These are phyloP conservation scores for Ogataea corticis DNA, from an alignment of 805 yeast genomes.

Conservation along the genomic window DNA sequence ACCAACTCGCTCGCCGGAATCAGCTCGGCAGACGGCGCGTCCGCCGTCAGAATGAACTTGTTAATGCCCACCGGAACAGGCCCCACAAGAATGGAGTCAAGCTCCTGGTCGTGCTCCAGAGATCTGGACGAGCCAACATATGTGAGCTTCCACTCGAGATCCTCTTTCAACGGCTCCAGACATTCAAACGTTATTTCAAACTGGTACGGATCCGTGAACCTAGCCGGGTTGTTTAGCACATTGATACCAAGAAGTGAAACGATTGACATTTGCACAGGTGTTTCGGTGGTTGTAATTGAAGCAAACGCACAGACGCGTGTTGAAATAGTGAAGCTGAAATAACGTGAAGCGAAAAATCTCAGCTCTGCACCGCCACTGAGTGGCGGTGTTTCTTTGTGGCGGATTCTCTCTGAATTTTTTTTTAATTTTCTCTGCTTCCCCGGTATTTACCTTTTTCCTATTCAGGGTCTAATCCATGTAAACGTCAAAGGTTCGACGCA, in stretches of 20 bases:
- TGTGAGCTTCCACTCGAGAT: slow-evolving; percentile 95
- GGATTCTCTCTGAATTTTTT: background rate
- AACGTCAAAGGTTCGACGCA: slow-evolving; percentile 1
- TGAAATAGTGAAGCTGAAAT: background rate
- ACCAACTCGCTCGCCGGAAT: slow-evolving; percentile 96
- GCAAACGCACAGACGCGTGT: slow-evolving; percentile 4
- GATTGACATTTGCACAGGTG: too few species aligned
- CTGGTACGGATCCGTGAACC: slow-evolving; percentile 89
- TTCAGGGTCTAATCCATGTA: background rate
- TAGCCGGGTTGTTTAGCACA: slow-evolving; percentile 92
- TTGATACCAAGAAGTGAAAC: slow-evolving; percentile 90
- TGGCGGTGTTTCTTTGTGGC: too few species aligned
- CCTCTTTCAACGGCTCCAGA: slow-evolving; percentile 86
- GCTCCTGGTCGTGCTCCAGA: slow-evolving; percentile 92
- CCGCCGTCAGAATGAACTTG: slow-evolving; percentile 89
- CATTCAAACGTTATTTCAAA: slow-evolving; percentile 98
- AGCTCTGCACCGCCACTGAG: too few species aligned
- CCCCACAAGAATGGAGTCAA: slow-evolving; percentile 95
- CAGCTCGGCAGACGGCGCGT: slow-evolving; percentile 93
- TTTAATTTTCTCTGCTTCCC: too few species aligned
- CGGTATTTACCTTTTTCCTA: slow-evolving; percentile 2
- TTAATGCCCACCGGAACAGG: slow-evolving; percentile 98
- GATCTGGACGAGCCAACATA: slow-evolving; percentile 96
- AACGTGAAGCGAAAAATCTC: background rate
- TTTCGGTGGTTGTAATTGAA: too few species aligned